Evolutionary conservation across 208 protist genomes (phyloP).

Genomic region (Spongospora subterranea): DNA sequence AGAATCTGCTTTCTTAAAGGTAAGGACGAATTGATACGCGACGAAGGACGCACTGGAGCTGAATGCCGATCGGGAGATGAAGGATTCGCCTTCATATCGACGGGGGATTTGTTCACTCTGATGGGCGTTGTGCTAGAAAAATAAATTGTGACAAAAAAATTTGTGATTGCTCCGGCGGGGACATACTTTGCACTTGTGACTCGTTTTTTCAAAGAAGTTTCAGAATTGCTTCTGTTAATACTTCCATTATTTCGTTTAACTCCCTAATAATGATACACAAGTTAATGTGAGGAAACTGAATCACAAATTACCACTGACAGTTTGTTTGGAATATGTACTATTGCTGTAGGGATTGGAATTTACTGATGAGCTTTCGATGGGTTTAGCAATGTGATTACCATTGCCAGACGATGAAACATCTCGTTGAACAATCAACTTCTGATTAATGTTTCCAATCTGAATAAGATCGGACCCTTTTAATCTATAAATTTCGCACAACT

Average conservation of each 20-base stretch:
- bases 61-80: not conserved
- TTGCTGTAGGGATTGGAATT: not conserved
- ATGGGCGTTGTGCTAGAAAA: not conserved
- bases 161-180: not conserved
- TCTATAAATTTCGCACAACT: not conserved
- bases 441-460: not conserved
- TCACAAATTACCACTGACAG: not conserved
- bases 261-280: not conserved
- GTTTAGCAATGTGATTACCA: not conserved
- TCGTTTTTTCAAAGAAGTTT: too few species aligned
- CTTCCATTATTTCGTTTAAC: not conserved
- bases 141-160: not conserved
- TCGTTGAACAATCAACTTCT: conserved; percentile 31
- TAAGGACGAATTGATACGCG: not conserved
- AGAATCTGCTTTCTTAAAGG: not conserved
- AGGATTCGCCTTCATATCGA: not conserved
- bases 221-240: too few species aligned
- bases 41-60: not conserved
- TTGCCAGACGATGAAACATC: not conserved
- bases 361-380: conserved; percentile 3
- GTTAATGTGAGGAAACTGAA: not conserved
- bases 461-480: not conserved
- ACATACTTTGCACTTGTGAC: too few species aligned
- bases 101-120: conserved; percentile 16
- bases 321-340: not conserved